phyloP scores from a whole-genome alignment of 192 early-diverging fungal species.

The Podila horticola region DNA sequence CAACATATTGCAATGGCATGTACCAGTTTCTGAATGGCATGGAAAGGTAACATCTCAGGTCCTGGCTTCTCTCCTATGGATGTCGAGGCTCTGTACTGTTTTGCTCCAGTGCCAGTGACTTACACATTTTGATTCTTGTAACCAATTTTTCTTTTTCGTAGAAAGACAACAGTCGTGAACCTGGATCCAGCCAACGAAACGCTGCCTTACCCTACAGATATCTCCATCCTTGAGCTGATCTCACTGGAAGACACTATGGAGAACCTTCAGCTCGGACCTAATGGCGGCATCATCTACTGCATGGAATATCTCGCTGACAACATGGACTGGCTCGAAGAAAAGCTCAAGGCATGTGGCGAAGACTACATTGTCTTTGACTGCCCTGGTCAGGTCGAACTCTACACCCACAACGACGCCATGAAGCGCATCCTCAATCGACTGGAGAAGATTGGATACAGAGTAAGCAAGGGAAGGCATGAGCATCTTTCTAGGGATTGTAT shows the following conservation, averaged over 20 bases:
- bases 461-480: conserved; percentile 24
- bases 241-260: conserved; percentile 95
- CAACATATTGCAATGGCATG: conserved; percentile 93
- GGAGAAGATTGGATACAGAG: conserved; percentile 75
- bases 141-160: conserved; percentile 19
- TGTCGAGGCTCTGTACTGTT: neutral
- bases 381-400: conserved; percentile 97
- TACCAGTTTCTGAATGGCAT: conserved; percentile 87
- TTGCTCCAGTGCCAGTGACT: too few relatives aligned
- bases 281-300: conserved; percentile 97
- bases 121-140: neutral
- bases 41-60: conserved; percentile 56
- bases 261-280: conserved; percentile 89
- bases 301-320: conserved; percentile 95
- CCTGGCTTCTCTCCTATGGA: neutral
- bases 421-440: conserved; percentile 78
- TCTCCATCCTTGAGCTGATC: conserved; percentile 90
- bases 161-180: conserved; percentile 91
- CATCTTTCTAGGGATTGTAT: neutral
- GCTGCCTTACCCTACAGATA: conserved; percentile 83
- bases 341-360: conserved; percentile 72
- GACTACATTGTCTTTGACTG: conserved; percentile 97
- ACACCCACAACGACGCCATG: conserved; percentile 91
- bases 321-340: conserved; percentile 89
- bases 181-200: conserved; percentile 97